Evolutionary conservation across 768 basidiomycete species (phyloP).

Genomic region (button mushroom (Agaricus bisporus)): DNA sequence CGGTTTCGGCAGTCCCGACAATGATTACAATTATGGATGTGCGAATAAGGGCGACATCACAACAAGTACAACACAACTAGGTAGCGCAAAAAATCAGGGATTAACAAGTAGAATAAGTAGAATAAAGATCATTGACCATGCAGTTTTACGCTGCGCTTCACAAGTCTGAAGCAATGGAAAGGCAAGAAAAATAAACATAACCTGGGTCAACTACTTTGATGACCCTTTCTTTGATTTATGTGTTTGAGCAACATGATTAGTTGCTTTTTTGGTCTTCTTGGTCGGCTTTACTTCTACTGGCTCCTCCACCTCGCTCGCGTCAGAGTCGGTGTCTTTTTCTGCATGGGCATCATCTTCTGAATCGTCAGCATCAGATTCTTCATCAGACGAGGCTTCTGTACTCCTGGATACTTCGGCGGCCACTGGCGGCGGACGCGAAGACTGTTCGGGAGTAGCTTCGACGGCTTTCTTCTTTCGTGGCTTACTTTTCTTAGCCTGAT

Average conservation of each 20-base stretch:
- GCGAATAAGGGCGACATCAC: constrained; percentile 4
- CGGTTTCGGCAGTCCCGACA: background rate
- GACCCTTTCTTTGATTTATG: constrained; percentile 7
- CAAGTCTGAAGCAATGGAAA: constrained; percentile 3
- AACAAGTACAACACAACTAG: constrained; percentile 6
- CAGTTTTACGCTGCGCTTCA: constrained; percentile 3
- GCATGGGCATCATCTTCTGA: constrained; percentile 31
- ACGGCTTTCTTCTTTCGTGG: constrained; percentile 21
- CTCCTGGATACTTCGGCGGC: constrained; percentile 22
- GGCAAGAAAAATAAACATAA: background rate
- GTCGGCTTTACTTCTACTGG: constrained; percentile 17
- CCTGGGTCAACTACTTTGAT: background rate
- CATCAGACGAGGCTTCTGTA: constrained; percentile 19
- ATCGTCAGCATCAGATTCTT: constrained; percentile 26
- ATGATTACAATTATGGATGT: constrained; percentile 9
- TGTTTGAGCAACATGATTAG: background rate
- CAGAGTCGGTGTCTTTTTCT: constrained; percentile 16
- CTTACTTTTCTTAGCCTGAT: constrained; percentile 27
- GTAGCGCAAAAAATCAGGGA: background rate
- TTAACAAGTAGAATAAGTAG: constrained; percentile 13
- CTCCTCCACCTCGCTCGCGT: constrained; percentile 26
- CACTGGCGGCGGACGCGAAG: constrained; percentile 20
- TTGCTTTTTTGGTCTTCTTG: constrained; percentile 7
- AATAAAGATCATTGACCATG: constrained; percentile 13
- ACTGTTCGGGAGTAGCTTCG: constrained; percentile 14